Evolutionary conservation across 305 asterid genomes (phyloP).

Genomic region (Lippia alba): DNA sequence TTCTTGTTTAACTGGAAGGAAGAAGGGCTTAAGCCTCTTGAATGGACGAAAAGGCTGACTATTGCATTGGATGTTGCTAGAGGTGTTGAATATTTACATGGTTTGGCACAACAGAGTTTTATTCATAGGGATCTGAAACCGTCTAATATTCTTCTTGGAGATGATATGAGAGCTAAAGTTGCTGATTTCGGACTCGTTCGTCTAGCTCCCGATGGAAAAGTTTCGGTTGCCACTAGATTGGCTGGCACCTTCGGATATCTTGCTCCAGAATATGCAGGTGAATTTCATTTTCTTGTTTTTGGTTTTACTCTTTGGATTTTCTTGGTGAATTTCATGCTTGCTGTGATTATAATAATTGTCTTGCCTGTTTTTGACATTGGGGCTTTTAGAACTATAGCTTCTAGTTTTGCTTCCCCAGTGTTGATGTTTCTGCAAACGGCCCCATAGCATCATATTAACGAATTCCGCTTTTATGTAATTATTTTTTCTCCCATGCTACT

Average conservation of each 20-base stretch:
- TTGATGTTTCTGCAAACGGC: no score
- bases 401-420: background rate
- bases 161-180: conserved; percentile 96
- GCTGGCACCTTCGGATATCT: conserved; percentile 98
- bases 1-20: conserved; percentile 79
- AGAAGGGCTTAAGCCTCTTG: conserved; percentile 80
- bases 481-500: background rate
- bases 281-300: background rate
- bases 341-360: no score
- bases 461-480: background rate
- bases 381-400: background rate
- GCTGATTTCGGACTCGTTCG: conserved; percentile 96
- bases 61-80: conserved; percentile 94
- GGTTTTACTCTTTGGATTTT: background rate
- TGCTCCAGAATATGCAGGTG: conserved; percentile 99
- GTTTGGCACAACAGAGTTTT: conserved; percentile 93
- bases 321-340: background rate
- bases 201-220: conserved; percentile 93
- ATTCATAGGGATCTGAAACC: conserved; percentile 97
- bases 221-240: conserved; percentile 77
- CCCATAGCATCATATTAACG: background rate
- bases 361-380: no score
- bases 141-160: conserved; percentile 87
- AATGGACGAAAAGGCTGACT: conserved; percentile 85
- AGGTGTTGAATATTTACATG: conserved; percentile 91